Base-by-base conservation (phyloP, 768 basidiomycete species). In the Chlorophyllum brunneum region DNA sequence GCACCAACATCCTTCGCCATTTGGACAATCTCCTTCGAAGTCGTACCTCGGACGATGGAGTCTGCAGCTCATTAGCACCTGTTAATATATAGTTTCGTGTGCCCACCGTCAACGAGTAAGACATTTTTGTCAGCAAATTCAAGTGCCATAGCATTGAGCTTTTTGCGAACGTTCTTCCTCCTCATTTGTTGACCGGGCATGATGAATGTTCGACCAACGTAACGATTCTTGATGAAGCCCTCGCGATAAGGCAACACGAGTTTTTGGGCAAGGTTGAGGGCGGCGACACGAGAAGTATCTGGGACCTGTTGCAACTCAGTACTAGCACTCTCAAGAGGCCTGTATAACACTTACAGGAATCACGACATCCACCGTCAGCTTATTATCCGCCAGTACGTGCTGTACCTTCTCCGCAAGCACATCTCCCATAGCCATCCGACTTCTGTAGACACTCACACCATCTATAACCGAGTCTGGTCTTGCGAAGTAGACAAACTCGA, bases 1-100 rank as follows among this genome's bases (percentile, higher is more conserved):
- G 97, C 95, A 13, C 97, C 97, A 13, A 97, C 97, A 62, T 99
- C 97, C 65, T 95, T 95, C 16, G 95, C 97, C 95, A 99, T 98
- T 66, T 98, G 95, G 22, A 99, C 81, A 56, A 99, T 99, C 67
- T 99, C 97, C 65, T 92, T 95, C 11, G 95, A 98, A 0, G 97
- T 99, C 1, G 97, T 99, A 4, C 97, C 97, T 22, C 97, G 86
- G 18, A 99, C 97, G 59, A 99, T 99, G 0, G 97, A 98, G 69
- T 99, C 95, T 97, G 54, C 30, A 16, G 10, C 31, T 4, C 30
- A 41, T 42, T 22, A 56, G 11, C 58, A 48, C 4, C 26, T 36
- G 34, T 5, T 36, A 11, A n/a, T n/a, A 36, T 13, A 36, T 16
- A 39, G 33, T 31, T 7, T 18, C 27, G 8, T n/a, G n/a, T 6